Percentiles rank a stretch among this genome's conserved stretches.
Evolutionary conservation across 2,329 filamentous ascomycete species (phyloP).

Genomic region (Mycogone perniciosa): DNA sequence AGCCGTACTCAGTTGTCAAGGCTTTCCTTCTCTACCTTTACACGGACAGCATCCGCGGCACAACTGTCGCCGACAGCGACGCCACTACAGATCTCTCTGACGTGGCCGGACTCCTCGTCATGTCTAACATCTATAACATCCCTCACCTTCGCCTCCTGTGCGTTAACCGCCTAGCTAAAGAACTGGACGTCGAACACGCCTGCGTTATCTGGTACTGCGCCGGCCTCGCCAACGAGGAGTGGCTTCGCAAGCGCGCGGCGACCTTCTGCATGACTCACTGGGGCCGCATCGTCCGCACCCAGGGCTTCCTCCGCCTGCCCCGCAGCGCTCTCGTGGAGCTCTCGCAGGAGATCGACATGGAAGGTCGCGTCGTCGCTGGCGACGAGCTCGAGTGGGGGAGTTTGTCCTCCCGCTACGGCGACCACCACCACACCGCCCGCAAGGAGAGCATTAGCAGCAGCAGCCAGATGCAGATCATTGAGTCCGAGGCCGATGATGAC

Average conservation of each 20-base stretch:
- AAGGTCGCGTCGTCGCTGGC: conserved; percentile 83
- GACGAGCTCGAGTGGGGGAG: conserved; percentile 64
- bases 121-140: conserved; percentile 98
- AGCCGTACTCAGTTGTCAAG: conserved; percentile 88
- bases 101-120: conserved; percentile 88
- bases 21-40: conserved; percentile 96
- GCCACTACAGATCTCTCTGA: conserved; percentile 75
- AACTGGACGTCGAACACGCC: conserved; percentile 89
- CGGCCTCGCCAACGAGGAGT: conserved; percentile 82
- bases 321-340: conserved; percentile 79
- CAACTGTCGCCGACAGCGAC: conserved; percentile 48
- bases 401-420: conserved; percentile 42
- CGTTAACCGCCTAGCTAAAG: conserved; percentile 81
- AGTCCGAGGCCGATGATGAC: conserved; percentile 54
- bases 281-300: conserved; percentile 86
- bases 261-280: conserved; percentile 88
- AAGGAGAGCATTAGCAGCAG: conserved; percentile 57
- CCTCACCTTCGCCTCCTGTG: conserved; percentile 85
- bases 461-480: conserved; percentile 50
- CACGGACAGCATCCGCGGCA: conserved; percentile 75
- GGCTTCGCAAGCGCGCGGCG: conserved; percentile 83
- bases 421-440: conserved; percentile 33
- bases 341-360: conserved; percentile 86
- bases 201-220: conserved; percentile 96
- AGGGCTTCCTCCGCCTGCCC: conserved; percentile 76